Evolutionary conservation across 306 rosid species (phyloP).

Genomic region (Mimosa bimucronata): DNA sequence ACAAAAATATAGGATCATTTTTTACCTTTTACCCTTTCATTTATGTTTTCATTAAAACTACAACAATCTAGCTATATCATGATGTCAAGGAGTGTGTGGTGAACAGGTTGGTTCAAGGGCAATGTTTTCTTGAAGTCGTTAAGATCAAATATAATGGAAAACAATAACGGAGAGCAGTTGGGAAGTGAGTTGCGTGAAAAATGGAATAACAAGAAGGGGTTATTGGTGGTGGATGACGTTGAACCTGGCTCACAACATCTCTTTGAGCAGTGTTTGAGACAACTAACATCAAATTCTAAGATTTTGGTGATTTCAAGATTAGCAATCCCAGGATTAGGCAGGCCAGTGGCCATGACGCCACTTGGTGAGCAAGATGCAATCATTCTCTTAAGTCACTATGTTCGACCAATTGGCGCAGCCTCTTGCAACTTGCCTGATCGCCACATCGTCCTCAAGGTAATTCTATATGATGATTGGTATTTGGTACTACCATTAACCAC

Average conservation of each 20-base stretch:
- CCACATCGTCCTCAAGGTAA: background rate
- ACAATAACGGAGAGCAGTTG: background rate
- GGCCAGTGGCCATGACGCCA: slow-evolving; percentile 4
- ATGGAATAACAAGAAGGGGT: background rate
- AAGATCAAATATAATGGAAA: no score
- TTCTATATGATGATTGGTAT: no score
- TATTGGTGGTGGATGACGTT: slow-evolving; percentile 55
- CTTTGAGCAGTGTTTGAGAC: slow-evolving; percentile 11
- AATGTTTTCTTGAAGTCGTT: no score
- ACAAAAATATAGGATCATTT: no score
- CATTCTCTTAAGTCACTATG: slow-evolving; percentile 40
- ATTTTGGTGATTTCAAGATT: slow-evolving; percentile 13
- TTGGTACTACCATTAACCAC: no score
- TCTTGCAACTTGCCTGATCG: background rate
- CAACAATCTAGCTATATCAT: no score
- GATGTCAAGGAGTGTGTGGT: no score
- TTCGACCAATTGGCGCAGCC: slow-evolving; percentile 7
- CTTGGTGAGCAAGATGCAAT: slow-evolving; percentile 34
- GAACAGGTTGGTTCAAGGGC: background rate
- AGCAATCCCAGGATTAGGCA: slow-evolving; percentile 31
- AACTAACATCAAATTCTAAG: slow-evolving; percentile 32
- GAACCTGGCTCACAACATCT: slow-evolving; percentile 33
- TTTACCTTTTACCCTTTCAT: no score
- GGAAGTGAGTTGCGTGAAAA: slow-evolving; percentile 3
- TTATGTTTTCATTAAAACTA: no score